A percentile compares a stretch with the other conserved stretches of the same genome.
Evolutionary conservation across 257 asterid genomes (phyloP).

Genomic region (Solanum bukasovii): DNA sequence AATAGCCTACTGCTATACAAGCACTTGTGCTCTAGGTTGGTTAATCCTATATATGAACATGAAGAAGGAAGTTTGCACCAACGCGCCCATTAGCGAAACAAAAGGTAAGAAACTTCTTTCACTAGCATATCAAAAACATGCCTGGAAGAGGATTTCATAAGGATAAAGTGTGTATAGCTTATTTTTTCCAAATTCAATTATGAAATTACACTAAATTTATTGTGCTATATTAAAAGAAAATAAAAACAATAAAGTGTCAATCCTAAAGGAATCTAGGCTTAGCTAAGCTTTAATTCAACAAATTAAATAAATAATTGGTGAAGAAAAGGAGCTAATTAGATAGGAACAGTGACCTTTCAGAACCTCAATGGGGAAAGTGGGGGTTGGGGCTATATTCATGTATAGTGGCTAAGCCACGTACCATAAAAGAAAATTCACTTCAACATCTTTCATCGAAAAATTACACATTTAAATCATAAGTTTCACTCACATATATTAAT

Average conservation of each 20-base stretch:
- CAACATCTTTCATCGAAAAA: rapidly evolving
- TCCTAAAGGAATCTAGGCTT: not conserved
- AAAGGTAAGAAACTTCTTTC: no score
- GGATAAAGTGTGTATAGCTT: not conserved
- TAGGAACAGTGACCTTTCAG: not conserved
- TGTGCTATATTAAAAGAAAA: no score
- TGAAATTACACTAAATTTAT: not conserved
- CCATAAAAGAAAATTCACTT: not conserved
- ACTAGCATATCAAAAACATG: no score
- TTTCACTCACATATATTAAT: not conserved
- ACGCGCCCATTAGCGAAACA: no score
- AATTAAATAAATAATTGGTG: not conserved
- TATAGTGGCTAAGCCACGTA: not conserved
- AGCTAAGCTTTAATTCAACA: not conserved
- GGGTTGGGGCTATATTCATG: not conserved
- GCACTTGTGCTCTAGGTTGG: no score
- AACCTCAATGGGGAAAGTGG: not conserved
- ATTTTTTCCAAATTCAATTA: rapidly evolving
- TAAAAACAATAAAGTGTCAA: not conserved
- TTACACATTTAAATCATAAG: not conserved
- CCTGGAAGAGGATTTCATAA: no score
- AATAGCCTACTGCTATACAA: no score
- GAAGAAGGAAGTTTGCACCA: no score
- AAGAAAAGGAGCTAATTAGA: not conserved
- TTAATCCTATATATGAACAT: no score